phyloP scores from a whole-genome alignment of 1,284 basidiomycete genomes.

The Apiotrichum laibachii region DNA sequence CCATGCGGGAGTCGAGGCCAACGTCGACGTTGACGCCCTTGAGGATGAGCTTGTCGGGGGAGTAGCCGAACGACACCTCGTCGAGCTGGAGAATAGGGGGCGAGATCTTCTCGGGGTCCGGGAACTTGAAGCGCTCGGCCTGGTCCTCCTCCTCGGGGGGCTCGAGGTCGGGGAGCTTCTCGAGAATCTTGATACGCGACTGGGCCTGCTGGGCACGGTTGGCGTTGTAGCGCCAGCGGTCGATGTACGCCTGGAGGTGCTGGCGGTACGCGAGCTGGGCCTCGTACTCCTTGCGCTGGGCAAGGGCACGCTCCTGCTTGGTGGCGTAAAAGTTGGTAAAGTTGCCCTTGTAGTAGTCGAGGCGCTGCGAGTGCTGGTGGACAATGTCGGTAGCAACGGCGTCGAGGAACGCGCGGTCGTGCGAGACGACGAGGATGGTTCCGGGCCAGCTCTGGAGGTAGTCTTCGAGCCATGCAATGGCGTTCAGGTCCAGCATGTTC shows the following conservation, averaged over 20 bases:
- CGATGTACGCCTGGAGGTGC: slow-evolving; percentile 92
- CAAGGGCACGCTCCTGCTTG: slow-evolving; percentile 88
- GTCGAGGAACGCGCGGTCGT: slow-evolving; percentile 98
- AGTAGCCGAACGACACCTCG: slow-evolving; percentile 89
- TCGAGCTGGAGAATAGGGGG: slow-evolving; percentile 93
- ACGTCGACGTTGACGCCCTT: slow-evolving; percentile 85
- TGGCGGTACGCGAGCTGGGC: slow-evolving; percentile 91
- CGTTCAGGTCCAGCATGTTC: slow-evolving; percentile 70
- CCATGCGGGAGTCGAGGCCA: slow-evolving; percentile 81
- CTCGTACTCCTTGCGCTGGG: slow-evolving; percentile 91
- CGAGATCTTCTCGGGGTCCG: slow-evolving; percentile 91
- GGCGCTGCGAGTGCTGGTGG: slow-evolving; percentile 88
- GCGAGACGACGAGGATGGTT: slow-evolving; percentile 93
- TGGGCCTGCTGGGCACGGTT: slow-evolving; percentile 91
- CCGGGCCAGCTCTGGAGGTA: slow-evolving; percentile 96
- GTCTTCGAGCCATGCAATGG: slow-evolving; percentile 66
- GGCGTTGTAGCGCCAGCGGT: slow-evolving; percentile 92
- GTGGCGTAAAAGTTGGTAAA: slow-evolving; percentile 99
- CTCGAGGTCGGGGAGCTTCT: slow-evolving; percentile 92
- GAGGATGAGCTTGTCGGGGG: slow-evolving; percentile 73
- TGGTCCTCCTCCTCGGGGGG: slow-evolving; percentile 85
- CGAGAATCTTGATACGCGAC: slow-evolving; percentile 95
- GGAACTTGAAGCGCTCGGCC: slow-evolving; percentile 88
- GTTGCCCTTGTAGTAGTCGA: slow-evolving; percentile 88
- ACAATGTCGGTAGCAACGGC: slow-evolving; percentile 94